phyloP scores from a whole-genome alignment of 768 basidiomycete species.

The Agaricus sinodeliciosus region DNA sequence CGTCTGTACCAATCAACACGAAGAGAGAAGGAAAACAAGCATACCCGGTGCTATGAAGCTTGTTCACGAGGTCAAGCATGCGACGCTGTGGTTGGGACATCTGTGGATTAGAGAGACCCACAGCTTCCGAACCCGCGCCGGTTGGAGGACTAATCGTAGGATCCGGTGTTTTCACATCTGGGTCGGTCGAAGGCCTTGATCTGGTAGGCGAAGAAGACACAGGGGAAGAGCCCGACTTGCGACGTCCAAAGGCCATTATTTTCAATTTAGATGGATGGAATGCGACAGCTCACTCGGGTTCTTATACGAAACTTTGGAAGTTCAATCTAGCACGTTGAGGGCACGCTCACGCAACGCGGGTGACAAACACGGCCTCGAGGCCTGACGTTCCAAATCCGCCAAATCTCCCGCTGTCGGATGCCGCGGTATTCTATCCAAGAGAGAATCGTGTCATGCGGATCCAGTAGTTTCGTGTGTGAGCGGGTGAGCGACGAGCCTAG shows the following conservation, averaged over 20 bases:
- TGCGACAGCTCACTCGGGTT: not conserved
- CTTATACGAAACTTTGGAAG: not conserved
- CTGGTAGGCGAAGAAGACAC: not conserved
- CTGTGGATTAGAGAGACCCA: slow-evolving; percentile 47
- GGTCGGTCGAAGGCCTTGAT: not conserved
- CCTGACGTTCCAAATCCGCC: not conserved
- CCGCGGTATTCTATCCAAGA: no score
- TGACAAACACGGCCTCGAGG: not conserved
- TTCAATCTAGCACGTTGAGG: not conserved
- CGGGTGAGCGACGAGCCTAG: no score
- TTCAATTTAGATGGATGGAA: no score
- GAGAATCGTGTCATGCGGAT: no score
- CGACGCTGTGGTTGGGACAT: slow-evolving; percentile 35
- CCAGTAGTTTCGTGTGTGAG: no score
- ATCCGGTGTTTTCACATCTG: not conserved
- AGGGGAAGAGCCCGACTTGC: not conserved
- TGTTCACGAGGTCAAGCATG: slow-evolving; percentile 56
- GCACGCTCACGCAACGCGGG: not conserved
- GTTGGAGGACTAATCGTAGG: not conserved
- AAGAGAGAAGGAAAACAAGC: slow-evolving; percentile 1
- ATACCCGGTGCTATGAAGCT: slow-evolving; percentile 57
- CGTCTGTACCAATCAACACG: not conserved
- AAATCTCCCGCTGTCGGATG: no score
- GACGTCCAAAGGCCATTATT: not conserved
- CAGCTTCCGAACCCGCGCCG: slow-evolving; percentile 9